Base-by-base conservation (phyloP, 2,329 filamentous ascomycete genomes). In the Ophiocordyceps camponoti-floridani region DNA sequence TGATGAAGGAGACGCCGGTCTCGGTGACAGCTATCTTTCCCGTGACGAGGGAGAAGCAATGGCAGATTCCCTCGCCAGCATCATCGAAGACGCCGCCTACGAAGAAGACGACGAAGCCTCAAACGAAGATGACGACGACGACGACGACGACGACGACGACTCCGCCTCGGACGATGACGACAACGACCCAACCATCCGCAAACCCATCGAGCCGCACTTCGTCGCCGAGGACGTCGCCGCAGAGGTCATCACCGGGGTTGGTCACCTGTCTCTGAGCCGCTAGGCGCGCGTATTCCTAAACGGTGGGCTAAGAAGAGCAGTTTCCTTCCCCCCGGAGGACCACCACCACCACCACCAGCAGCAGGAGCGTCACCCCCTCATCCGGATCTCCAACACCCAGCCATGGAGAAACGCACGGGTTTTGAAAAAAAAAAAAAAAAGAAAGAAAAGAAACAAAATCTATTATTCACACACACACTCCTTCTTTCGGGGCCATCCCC, bases 211-310 rank as follows among this genome's bases (percentile, higher is more conserved):
- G 11, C 44, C 49, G 45, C 50, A 52, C 14, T 44, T 51, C 40
- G 44, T 60, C 23, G 56, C 64, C 6, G 59, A 66, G 47, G 75
- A 79, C 50, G 45, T 67, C 11, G 61, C 65, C 45, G 75, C 73
- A 2, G 73, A 79, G 56, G 51, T 75, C 27, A 77, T 79, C 45
- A 77, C 74, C 16, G 75, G 75, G 45, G 58, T 79, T 60, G 67
- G 68, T 59, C 64, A 73, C 48, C 56, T 79, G 44, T 62, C 64
- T 44, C 50, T 74, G 33, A 66, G 69, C 47, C 64, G 23, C 23
- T 23, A 23, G 64, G 52, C 61, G 59, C 44, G 50, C 23, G 6
- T 16, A 14, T 37, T 11, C 13, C 13, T 11, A 37, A 41, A 19
- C 54, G 48, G 48, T 51, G 52, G 52, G 53, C 56, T 58, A 61